phyloP scores from a whole-genome alignment of 768 basidiomycete species.

The Suillus americanus region DNA sequence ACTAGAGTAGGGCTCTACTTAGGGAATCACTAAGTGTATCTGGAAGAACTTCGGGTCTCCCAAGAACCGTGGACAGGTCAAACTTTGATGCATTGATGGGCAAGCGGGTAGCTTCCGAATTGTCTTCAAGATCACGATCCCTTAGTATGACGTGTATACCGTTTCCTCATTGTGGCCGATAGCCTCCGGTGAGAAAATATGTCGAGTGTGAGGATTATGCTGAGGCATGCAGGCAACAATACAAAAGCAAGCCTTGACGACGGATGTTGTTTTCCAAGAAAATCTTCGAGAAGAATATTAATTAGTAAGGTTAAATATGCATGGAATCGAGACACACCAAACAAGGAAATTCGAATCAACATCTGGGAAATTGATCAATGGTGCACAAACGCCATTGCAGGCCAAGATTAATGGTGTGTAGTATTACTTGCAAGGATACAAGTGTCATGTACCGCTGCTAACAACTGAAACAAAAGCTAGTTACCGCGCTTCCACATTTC shows the following conservation, averaged over 20 bases:
- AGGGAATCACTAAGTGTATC: background rate
- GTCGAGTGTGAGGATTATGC: background rate
- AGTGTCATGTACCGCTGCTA: background rate
- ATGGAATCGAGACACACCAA: background rate
- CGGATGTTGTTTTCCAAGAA: background rate
- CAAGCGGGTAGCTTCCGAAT: background rate
- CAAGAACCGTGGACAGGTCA: background rate
- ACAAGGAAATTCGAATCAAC: background rate
- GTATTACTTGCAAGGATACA: background rate
- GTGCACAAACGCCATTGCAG: too few species aligned
- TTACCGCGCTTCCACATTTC: slow-evolving; percentile 1
- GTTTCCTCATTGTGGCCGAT: background rate
- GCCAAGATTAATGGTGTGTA: background rate
- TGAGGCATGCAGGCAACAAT: background rate
- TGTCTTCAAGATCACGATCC: background rate
- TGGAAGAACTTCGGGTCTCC: background rate
- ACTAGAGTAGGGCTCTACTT: background rate
- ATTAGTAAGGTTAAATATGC: background rate
- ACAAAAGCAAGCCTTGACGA: background rate
- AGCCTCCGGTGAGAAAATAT: background rate
- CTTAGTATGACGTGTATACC: background rate
- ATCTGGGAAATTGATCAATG: background rate
- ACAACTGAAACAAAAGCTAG: background rate
- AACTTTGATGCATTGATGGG: background rate
- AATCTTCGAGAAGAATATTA: background rate